These are phyloP conservation scores for Boletellus sp. DNA, from an alignment of 768 basidiomycete genomes.

Conservation along the genomic window DNA sequence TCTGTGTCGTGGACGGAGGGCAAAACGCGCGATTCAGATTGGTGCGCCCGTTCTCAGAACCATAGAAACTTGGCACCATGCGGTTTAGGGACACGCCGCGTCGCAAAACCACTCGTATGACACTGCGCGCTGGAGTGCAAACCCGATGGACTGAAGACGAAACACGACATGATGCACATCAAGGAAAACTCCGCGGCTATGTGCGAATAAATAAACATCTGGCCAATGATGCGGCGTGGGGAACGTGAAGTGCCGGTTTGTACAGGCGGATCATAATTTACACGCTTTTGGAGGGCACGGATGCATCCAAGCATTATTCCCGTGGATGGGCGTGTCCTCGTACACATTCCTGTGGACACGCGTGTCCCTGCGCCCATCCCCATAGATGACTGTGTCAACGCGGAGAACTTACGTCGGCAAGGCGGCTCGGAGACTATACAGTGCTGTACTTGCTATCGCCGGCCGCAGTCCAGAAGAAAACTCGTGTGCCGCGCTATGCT, in stretches of 20 bases:
- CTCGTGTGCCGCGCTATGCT: conserved; percentile 59
- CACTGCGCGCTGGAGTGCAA: conserved; percentile 11
- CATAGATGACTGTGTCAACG: conserved; percentile 37
- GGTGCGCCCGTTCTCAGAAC: conserved; percentile 22
- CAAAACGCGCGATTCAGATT: conserved; percentile 19
- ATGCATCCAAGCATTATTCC: too few species aligned
- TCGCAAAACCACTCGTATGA: conserved; percentile 15
- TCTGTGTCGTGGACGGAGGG: conserved; percentile 13
- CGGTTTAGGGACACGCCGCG: conserved; percentile 18
- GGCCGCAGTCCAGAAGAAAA: conserved; percentile 60
- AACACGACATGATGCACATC: conserved; percentile 24
- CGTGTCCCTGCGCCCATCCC: conserved; percentile 38
- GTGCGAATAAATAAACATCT: conserved; percentile 29
- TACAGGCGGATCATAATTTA: too few species aligned
- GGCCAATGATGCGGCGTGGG: conserved; percentile 31
- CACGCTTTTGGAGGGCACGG: too few species aligned
- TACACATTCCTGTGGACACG: too few species aligned
- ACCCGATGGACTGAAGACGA: conserved; percentile 16
- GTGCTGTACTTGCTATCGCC: conserved; percentile 58
- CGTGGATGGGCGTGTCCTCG: too few species aligned
- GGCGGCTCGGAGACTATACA: conserved; percentile 49
- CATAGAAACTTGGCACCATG: conserved; percentile 29
- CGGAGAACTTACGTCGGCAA: conserved; percentile 50
- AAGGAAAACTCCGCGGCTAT: conserved; percentile 27
- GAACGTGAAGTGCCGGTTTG: conserved; percentile 27